Base-by-base conservation (phyloP, 257 asterid genomes). In the Apocynum venetum region DNA sequence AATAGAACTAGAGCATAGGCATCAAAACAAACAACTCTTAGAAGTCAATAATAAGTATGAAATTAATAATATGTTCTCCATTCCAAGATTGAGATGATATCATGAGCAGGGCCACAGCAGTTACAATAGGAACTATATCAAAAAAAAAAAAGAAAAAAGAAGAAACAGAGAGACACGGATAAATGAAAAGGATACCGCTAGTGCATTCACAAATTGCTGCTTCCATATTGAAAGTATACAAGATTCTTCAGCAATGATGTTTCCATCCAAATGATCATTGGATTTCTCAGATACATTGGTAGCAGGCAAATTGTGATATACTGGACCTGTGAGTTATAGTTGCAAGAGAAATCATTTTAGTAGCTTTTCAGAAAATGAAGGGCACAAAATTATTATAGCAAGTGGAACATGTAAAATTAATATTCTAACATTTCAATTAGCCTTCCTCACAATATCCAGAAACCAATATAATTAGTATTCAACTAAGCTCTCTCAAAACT, bases 141-240 rank as follows among this genome's bases (percentile, higher is more conserved):
- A 71, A 2, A n/a, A 48, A 71, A 2, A n/a, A 3, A 6, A 8
- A 47, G 3, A 10, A 49, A 25, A 6, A 3, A 3, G 4, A 48
- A 25, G 8, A 49, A 71, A 47, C 3, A 25, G 46, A 25, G 13
- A 51, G 61, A 49, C 14, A 2, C 31, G 80, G 43, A 73, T 46
- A 68, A 31, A 47, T 70, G 79, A 48, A 56, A 59, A 56, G 68
- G 20, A 64, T 91, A 93, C 98, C 95, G 1, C 79, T 77, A 85
- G 73, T 38, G 93, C 97, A 74, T 88, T 91, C 73, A 83, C 44
- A 75, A 91, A 91, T 84, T 91, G 98, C 84, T 87, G 89, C 89
- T 84, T 91, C 98, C 97, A 93, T 77, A 89, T 86, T 59, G 81
- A 76, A 76, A 81, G 80, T 47, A 90, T 48, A 80, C 72, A 61